Conservation (phyloP, 768 basidiomycete genomes). For the Steccherinum ochraceum region DNA sequence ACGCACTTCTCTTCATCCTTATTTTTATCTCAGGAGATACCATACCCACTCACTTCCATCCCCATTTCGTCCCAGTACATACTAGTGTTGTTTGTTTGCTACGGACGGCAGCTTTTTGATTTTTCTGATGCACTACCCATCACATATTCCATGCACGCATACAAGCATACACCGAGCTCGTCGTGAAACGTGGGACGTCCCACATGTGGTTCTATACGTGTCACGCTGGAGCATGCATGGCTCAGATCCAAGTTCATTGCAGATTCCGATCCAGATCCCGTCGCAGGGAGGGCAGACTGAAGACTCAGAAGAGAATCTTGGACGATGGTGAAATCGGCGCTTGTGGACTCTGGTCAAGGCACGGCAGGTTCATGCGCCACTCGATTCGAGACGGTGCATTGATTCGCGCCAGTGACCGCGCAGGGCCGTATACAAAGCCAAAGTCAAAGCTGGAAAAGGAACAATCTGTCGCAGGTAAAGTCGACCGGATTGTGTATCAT, state of each 20-base stretch:
- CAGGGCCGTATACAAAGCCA: no score
- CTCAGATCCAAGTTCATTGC: not conserved
- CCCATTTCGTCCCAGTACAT: not conserved
- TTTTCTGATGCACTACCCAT: no score
- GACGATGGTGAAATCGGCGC: no score
- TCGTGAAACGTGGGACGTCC: not conserved
- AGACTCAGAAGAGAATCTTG: no score
- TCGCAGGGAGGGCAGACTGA: not conserved
- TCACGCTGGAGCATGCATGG: not conserved
- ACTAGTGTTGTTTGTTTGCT: not conserved
- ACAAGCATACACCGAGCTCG: not conserved
- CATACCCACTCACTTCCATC: not conserved
- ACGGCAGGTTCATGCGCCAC: no score
- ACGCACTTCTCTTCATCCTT: not conserved
- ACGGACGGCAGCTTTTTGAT: not conserved
- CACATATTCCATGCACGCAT: no score
- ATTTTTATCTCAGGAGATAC: not conserved
- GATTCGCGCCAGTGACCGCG: no score
- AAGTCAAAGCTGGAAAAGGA: no score
- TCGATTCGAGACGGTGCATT: no score
- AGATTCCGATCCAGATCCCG: not conserved
- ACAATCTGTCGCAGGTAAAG: no score
- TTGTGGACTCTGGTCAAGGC: no score
- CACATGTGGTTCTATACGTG: not conserved
- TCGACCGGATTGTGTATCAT: no score